phyloP scores from a whole-genome alignment of 805 yeast genomes.

The Vanderwaltozyma yarrowii region DNA sequence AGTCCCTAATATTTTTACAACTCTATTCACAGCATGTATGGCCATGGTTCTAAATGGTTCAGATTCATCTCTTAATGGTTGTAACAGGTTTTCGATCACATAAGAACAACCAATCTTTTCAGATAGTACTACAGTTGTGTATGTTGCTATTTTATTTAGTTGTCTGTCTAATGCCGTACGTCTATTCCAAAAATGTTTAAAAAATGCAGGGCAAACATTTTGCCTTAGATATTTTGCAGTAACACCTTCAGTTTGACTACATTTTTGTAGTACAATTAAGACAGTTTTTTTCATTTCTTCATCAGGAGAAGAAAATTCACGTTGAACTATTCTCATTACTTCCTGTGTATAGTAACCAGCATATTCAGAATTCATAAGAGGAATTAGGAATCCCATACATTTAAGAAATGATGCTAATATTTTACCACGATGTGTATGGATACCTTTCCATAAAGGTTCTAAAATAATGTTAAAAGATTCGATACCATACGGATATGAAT shows the following conservation, averaged over 20 bases:
- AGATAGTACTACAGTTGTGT: constrained; percentile 60
- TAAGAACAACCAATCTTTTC: constrained; percentile 54
- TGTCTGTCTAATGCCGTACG: constrained; percentile 63
- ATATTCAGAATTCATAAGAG: constrained; percentile 79
- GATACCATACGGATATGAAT: constrained; percentile 79
- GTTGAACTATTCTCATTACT: constrained; percentile 50
- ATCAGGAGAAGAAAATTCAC: constrained; percentile 75
- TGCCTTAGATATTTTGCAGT: constrained; percentile 39
- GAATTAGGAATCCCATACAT: constrained; percentile 71
- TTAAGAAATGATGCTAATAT: constrained; percentile 64
- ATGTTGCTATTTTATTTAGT: constrained; percentile 50
- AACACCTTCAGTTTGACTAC: constrained; percentile 53
- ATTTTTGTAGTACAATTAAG: constrained; percentile 53
- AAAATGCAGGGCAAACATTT: constrained; percentile 50
- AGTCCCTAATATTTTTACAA: constrained; percentile 41
- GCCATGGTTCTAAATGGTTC: constrained; percentile 75
- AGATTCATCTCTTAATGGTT: constrained; percentile 66
- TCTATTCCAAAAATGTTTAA: constrained; percentile 71
- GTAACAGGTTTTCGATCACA: constrained; percentile 47
- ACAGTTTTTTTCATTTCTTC: constrained; percentile 79
- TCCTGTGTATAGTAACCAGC: constrained; percentile 70
- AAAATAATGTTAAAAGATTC: constrained; percentile 70
- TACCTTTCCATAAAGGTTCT: constrained; percentile 75
- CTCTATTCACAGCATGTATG: constrained; percentile 53
- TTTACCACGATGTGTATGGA: constrained; percentile 66